Percentiles rank a stretch among this genome's conserved stretches.
Evolutionary conservation across 1,139 yeast genomes (phyloP).

Genomic region (Lodderomyces orthopsilosis): DNA sequence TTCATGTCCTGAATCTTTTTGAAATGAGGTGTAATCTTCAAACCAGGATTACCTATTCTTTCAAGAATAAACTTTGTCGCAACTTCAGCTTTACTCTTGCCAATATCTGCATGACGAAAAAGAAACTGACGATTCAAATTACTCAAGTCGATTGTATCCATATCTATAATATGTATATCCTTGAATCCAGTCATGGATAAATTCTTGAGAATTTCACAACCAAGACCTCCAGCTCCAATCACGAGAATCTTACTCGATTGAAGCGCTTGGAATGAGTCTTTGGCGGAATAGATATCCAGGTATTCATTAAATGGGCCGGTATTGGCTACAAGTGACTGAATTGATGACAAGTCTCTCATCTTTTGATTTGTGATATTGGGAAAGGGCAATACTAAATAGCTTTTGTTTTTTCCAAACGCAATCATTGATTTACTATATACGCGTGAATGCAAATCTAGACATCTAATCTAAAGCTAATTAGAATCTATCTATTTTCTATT

Average conservation of each 20-base stretch:
- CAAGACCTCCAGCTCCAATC: slow-evolving; percentile 94
- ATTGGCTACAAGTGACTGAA: slow-evolving; percentile 23
- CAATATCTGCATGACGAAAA: slow-evolving; percentile 71
- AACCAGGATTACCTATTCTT: slow-evolving; percentile 41
- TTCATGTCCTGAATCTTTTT: slow-evolving; percentile 73
- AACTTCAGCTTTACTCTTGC: slow-evolving; percentile 73
- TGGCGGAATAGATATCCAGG: slow-evolving; percentile 32
- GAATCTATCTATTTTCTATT: not conserved
- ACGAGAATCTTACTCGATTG: slow-evolving; percentile 42
- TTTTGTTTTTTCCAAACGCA: not conserved
- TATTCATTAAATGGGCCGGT: slow-evolving; percentile 46
- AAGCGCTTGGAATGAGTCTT: slow-evolving; percentile 27
- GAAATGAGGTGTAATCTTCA: slow-evolving; percentile 55
- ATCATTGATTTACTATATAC: not conserved
- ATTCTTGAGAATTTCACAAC: slow-evolving; percentile 88
- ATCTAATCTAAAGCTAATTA: not conserved
- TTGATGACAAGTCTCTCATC: slow-evolving; percentile 17
- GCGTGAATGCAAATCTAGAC: not conserved
- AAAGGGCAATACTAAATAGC: not conserved
- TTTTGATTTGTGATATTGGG: not conserved
- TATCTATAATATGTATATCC: slow-evolving; percentile 79
- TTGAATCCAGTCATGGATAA: slow-evolving; percentile 75
- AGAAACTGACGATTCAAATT: slow-evolving; percentile 89
- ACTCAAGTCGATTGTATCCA: slow-evolving; percentile 92
- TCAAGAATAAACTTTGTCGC: slow-evolving; percentile 64